Base-by-base conservation (phyloP, 345 rosid genomes). In the Citrus mangshanensis region DNA sequence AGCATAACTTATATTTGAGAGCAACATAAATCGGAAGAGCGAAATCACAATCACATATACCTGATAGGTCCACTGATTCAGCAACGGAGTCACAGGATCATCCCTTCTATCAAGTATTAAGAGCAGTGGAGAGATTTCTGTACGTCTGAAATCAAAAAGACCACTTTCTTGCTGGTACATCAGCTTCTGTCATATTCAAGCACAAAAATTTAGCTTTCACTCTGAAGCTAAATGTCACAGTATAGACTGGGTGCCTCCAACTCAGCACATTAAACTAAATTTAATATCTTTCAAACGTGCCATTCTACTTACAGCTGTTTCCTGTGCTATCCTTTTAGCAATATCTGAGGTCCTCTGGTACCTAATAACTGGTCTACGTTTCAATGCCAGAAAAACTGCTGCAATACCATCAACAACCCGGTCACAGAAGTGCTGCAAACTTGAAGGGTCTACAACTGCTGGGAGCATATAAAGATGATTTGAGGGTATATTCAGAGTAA, bases 1-100 rank as follows among this genome's bases (percentile, higher is more conserved):
- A 73, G 78, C 77, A 85, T 58, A 69, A 51, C 37, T 73, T 56
- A 77, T 60, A 70, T 34, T 24, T 63, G 65, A 65, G 62, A 75
- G 82, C 40, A 56, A 60, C 38, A 78, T 5, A 76, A 70, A 30
- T 63, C 35, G 59, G 63, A 62, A 38, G 37, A 69, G 60, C 25
- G 79, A 16, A 78, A 70, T 79, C 81, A 84, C 22, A 78, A 55
- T 19, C 37, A 77, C 62, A 46, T 70, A 70, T 82, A 92, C 97
- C 97, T 94, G 98, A 87, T 96, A 96, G 77, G 98, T 96, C 99
- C 99, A 96, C 85, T 92, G 99, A 79, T 96, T 96, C 77, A 93
- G 88, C 83, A 96, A 85, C 56, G 99, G 98, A 66, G 99, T 91
- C 81, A 93, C 97, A 4, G 95, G 98, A 79, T 96, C 98, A 82